phyloP scores from a whole-genome alignment of 2,329 filamentous ascomycete species.

The Oidium heveae region DNA sequence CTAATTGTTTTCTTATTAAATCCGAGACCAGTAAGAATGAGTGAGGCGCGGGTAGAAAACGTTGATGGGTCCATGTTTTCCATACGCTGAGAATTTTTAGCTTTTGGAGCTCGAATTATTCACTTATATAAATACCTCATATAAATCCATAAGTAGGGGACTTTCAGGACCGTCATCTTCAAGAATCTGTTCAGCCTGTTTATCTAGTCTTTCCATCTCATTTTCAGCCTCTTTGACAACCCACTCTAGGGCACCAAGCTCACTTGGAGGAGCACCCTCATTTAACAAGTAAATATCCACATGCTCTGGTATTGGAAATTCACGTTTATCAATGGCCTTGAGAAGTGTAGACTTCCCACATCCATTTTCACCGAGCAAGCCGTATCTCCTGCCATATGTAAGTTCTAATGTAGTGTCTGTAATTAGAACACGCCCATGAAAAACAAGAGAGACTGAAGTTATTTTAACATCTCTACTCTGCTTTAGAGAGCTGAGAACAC shows the following conservation, averaged over 20 bases:
- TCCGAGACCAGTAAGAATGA: slow-evolving; percentile 93
- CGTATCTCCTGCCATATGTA: slow-evolving; percentile 69
- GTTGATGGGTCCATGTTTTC: slow-evolving; percentile 97
- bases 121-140: slow-evolving; percentile 42
- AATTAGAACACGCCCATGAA: slow-evolving; percentile 92
- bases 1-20: slow-evolving; percentile 97
- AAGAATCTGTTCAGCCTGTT: slow-evolving; percentile 66
- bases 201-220: slow-evolving; percentile 77
- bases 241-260: slow-evolving; percentile 86
- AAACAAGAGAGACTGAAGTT: slow-evolving; percentile 74
- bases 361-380: slow-evolving; percentile 91
- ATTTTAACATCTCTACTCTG: slow-evolving; percentile 93
- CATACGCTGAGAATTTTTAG: slow-evolving; percentile 43
- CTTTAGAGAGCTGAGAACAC: slow-evolving; percentile 67
- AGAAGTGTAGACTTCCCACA: slow-evolving; percentile 97
- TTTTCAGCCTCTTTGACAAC: slow-evolving; percentile 84
- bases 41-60: slow-evolving; percentile 80
- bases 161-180: slow-evolving; percentile 83
- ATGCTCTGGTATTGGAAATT: slow-evolving; percentile 88
- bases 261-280: slow-evolving; percentile 74
- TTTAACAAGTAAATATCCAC: slow-evolving; percentile 97
- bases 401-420: slow-evolving; percentile 85
- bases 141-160: slow-evolving; percentile 74
- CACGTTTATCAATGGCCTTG: slow-evolving; percentile 79
- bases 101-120: background rate